phyloP scores from a whole-genome alignment of 441 rosid species.

The Rhodomyrtus psidioides region DNA sequence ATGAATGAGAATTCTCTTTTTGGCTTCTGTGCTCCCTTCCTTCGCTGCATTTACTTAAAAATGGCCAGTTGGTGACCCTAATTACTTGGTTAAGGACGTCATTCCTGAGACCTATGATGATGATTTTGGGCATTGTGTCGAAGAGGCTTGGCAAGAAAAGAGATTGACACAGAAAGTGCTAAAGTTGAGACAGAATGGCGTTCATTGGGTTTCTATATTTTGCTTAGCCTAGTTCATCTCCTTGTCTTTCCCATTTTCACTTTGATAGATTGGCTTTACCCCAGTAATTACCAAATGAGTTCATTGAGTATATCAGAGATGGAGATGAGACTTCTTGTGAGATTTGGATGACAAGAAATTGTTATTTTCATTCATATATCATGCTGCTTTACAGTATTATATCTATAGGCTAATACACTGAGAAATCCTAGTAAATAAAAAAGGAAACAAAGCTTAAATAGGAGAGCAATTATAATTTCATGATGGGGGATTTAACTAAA shows the following conservation, averaged over 20 bases:
- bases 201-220: background rate
- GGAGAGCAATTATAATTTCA: too few species aligned
- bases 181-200: background rate
- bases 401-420: too few species aligned
- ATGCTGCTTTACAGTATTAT: too few species aligned
- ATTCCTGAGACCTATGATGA: background rate
- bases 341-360: too few species aligned
- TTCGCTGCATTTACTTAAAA: background rate
- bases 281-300: background rate
- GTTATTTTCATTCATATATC: too few species aligned
- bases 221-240: background rate
- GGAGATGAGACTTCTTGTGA: background rate
- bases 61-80: background rate
- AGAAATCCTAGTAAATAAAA: too few species aligned
- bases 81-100: background rate
- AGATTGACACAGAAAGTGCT: background rate
- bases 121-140: background rate
- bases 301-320: background rate
- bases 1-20: background rate
- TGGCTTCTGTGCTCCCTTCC: background rate
- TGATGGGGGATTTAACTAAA: too few species aligned
- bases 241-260: background rate
- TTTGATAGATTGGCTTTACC: background rate
- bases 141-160: background rate
- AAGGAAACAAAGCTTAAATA: too few species aligned